A percentile compares a stretch with the other conserved stretches of the same genome.
phyloP scores from a whole-genome alignment of 192 early-diverging fungal genomes.

The Coemansia sp. region DNA sequence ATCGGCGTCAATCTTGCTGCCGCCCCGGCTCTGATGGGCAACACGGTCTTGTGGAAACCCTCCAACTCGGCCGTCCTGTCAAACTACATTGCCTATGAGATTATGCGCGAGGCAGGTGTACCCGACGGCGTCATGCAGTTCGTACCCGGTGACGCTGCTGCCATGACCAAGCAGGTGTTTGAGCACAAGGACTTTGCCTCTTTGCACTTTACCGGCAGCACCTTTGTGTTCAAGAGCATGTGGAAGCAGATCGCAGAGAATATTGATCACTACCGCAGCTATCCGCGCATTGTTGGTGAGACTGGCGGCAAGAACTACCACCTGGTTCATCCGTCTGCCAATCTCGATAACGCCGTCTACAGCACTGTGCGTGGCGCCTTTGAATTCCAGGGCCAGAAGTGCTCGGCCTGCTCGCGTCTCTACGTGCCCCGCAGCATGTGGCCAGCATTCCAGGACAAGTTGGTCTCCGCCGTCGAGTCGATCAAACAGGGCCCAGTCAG shows the following conservation, averaged over 20 bases:
- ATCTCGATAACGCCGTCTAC: conserved; percentile 73
- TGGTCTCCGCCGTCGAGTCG: conserved; percentile 65
- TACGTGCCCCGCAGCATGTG: conserved; percentile 86
- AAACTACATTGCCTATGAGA: conserved; percentile 87
- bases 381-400: conserved; percentile 99
- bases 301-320: conserved; percentile 99
- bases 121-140: conserved; percentile 98
- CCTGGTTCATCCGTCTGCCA: conserved; percentile 75
- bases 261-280: conserved; percentile 86
- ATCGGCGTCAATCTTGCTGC: conserved; percentile 94
- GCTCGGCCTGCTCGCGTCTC: conserved; percentile 89
- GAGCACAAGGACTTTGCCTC: conserved; percentile 90
- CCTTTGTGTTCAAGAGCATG: conserved; percentile 87
- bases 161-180: conserved; percentile 78
- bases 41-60: conserved; percentile 97
- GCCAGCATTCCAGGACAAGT: conserved; percentile 65
- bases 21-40: conserved; percentile 97
- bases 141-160: conserved; percentile 83
- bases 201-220: conserved; percentile 95
- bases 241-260: conserved; percentile 91
- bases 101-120: conserved; percentile 92
- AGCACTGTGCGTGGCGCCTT: conserved; percentile 91
- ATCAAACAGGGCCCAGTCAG: conserved; percentile 85
- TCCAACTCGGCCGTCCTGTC: conserved; percentile 82
- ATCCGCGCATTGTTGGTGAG: conserved; percentile 97